Percentiles rank a stretch among this genome's conserved stretches.
Evolutionary conservation across 192 early-diverging fungal species (phyloP).

Genomic region (Coemansia sp.): DNA sequence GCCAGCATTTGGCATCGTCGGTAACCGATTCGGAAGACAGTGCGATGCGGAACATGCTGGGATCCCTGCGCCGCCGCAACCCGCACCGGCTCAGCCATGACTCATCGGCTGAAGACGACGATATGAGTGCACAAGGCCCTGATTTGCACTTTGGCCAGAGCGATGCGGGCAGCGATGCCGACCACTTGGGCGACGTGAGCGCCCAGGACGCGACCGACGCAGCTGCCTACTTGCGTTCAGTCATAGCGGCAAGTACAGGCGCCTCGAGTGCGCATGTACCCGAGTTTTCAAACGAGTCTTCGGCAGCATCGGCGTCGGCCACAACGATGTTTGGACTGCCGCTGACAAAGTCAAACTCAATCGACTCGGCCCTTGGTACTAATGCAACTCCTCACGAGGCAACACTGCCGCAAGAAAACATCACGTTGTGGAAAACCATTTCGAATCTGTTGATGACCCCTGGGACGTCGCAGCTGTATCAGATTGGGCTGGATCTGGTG

Average conservation of each 20-base stretch:
- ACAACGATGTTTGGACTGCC: conserved; percentile 15
- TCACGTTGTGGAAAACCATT: conserved; percentile 46
- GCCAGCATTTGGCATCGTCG: conserved; percentile 16
- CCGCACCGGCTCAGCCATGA: conserved; percentile 22
- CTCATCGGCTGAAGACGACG: conserved; percentile 46
- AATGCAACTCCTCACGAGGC: not conserved
- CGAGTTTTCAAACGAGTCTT: conserved; percentile 21
- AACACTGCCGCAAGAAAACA: conserved; percentile 30
- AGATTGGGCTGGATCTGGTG: conserved; percentile 46
- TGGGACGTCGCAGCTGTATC: conserved; percentile 44
- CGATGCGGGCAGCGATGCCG: conserved; percentile 44
- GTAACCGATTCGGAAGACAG: conserved; percentile 28
- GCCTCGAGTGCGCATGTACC: conserved; percentile 3
- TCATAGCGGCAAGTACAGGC: conserved; percentile 13
- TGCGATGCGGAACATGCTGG: conserved; percentile 18
- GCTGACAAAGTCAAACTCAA: conserved; percentile 28
- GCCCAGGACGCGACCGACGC: conserved; percentile 23
- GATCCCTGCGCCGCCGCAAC: conserved; percentile 23
- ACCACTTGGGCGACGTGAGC: conserved; percentile 13
- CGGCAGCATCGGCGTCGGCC: conserved; percentile 16
- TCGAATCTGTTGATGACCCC: conserved; percentile 42
- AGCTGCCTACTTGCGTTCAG: conserved; percentile 26
- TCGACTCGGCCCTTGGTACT: conserved; percentile 24
- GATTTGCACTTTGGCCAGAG: conserved; percentile 52
- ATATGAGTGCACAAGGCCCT: conserved; percentile 36